Evolutionary conservation across 176 grass and related monocot species (phyloP).

Genomic region (Bromus sterilis): DNA sequence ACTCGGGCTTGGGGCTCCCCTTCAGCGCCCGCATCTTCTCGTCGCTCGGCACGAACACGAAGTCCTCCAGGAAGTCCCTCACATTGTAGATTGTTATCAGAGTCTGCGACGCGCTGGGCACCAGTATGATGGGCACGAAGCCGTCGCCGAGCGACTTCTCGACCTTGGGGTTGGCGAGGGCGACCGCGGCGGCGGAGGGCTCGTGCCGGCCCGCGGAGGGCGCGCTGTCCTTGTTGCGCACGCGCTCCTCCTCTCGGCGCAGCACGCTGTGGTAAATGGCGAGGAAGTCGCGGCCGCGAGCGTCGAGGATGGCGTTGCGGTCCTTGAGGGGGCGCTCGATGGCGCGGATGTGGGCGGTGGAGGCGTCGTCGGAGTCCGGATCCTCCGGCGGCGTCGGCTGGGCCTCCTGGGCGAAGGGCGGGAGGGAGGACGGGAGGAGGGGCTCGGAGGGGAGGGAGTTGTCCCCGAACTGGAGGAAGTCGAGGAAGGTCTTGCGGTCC

Average conservation of each 20-base stretch:
- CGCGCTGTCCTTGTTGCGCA: conserved; percentile 58
- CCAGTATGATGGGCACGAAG: conserved; percentile 83
- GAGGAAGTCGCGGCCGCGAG: conserved; percentile 82
- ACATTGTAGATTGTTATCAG: conserved; percentile 95
- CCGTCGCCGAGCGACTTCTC: conserved; percentile 52
- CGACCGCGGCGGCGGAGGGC: conserved; percentile 5
- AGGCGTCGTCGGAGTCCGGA: not conserved
- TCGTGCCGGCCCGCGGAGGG: conserved; percentile 35
- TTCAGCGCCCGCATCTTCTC: conserved; percentile 75
- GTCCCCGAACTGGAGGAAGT: conserved; percentile 65
- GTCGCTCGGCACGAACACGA: conserved; percentile 77
- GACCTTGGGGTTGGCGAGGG: conserved; percentile 34
- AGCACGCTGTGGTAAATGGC: conserved; percentile 33
- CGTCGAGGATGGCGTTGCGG: conserved; percentile 64
- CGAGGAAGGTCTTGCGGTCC: conserved; percentile 83
- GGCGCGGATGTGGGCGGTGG: conserved; percentile 24
- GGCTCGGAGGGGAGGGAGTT: conserved; percentile 46
- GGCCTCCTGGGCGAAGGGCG: conserved; percentile 8
- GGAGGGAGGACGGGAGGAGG: conserved; percentile 36
- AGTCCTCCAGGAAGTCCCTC: conserved; percentile 85
- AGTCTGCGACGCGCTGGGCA: conserved; percentile 93
- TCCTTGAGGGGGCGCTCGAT: conserved; percentile 77
- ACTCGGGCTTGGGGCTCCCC: conserved; percentile 65
- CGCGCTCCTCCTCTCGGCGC: conserved; percentile 66
- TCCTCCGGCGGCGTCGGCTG: conserved; percentile 40